Base-by-base conservation (phyloP, 176 grass and related monocot species). In the Aegilops longissima region DNA sequence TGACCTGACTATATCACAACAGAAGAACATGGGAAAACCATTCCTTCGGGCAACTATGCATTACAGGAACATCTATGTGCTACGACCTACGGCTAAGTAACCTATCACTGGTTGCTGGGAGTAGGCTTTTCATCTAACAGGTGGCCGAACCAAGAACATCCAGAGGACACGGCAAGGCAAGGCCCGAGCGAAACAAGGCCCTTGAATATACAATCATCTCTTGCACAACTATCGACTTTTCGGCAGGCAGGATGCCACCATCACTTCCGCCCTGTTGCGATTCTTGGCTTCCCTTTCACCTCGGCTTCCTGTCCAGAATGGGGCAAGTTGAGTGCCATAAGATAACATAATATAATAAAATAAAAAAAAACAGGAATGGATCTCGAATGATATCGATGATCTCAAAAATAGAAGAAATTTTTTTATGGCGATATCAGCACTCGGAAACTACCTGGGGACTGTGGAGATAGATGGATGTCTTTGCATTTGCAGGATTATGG, bases 401-500 rank as follows among this genome's bases (percentile, higher is more conserved):
- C 16, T 31, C 65, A 29, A 36, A 18, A 70, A 70, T 31, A 52
- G 0, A 51, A 17, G 49, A 51, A 2, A 13, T 49, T 14, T 14
- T 49, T 49, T 49, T 14, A 51, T 2, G 1, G 49, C 2, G 49
- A 74, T 49, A 75, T 27, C 21, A 74, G 2, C 3, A 3, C 8
- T 27, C 24, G 0, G 8, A 54, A 30, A 76, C 24, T 68, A 95
- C 91, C 88, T 98, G 96, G 30, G 92, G 92, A 76, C 85, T 93
- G 69, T 98, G 96, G 78, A 98, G 94, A 83, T 96, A 98, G 65
- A 98, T 98, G 66, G 95, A 96, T 13, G 93, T 96, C 88, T 98
- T 98, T 84, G 96, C 93, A 62, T 83, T 85, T 63, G 92, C 81
- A 84, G 96, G 93, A 80, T 98, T 94, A 68, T 98, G 96, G 86